Evolutionary conservation across 2,329 filamentous ascomycete species (phyloP).

Genomic region (Fusarium ramigenum): DNA sequence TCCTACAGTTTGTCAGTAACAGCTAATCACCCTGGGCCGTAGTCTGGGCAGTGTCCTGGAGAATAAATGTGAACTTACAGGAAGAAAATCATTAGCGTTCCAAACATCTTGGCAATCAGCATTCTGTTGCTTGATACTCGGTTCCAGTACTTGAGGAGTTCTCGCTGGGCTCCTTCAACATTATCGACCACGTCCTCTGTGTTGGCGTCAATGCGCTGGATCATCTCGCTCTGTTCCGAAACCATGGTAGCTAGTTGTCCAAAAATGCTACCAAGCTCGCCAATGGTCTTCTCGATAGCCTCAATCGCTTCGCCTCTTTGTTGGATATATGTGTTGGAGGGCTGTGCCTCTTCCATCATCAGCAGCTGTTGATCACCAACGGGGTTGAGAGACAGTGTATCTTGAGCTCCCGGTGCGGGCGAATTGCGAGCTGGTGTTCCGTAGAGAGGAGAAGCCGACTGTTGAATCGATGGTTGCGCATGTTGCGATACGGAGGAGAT

Average conservation of each 20-base stretch:
- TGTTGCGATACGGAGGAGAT: constrained; percentile 88
- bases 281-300: constrained; percentile 94
- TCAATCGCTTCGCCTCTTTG: constrained; percentile 96
- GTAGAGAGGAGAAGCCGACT: constrained; percentile 88
- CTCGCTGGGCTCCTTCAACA: constrained; percentile 93
- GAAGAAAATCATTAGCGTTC: constrained; percentile 95
- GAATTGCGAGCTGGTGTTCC: constrained; percentile 76
- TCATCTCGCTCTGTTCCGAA: constrained; percentile 96
- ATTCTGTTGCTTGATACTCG: constrained; percentile 94
- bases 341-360: constrained; percentile 90
- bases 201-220: constrained; percentile 95
- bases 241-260: constrained; percentile 97
- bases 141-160: constrained; percentile 96
- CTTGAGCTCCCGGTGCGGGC: constrained; percentile 71
- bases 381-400: constrained; percentile 86
- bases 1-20: constrained; percentile 40
- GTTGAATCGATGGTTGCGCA: constrained; percentile 72
- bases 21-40: neutral
- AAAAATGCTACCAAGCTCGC: constrained; percentile 89
- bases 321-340: constrained; percentile 88
- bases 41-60: neutral
- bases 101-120: constrained; percentile 83
- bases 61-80: constrained; percentile 56
- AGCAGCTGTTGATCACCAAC: constrained; percentile 85
- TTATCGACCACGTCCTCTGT: constrained; percentile 98